A percentile compares a stretch with the other conserved stretches of the same genome.
phyloP scores from a whole-genome alignment of 441 rosid species.

The Eugenia klotzschiana region DNA sequence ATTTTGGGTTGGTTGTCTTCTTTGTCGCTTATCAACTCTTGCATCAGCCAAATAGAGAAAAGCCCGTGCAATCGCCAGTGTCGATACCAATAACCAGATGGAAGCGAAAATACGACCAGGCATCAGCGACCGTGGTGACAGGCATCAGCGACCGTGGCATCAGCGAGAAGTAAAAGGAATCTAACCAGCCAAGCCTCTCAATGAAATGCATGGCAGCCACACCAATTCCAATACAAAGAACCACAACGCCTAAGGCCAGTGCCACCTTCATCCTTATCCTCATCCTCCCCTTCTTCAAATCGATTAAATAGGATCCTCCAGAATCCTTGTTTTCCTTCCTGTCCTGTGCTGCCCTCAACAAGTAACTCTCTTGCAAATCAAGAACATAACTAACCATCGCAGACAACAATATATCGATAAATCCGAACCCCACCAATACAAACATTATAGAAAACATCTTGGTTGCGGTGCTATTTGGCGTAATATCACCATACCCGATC shows the following conservation, averaged over 20 bases:
- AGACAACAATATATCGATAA: conserved; percentile 2
- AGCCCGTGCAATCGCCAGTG: conserved; percentile 1
- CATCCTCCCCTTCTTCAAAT: conserved; percentile 7
- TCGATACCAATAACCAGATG: conserved; percentile 1
- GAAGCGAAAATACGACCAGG: conserved; percentile 4
- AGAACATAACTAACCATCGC: conserved; percentile 9
- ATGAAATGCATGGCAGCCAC: background rate
- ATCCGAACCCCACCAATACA: conserved; percentile 4
- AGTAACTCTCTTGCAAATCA: conserved; percentile 3
- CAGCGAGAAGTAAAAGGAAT: conserved; percentile 4
- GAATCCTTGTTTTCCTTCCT: background rate
- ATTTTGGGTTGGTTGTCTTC: too few species aligned
- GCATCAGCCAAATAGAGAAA: conserved; percentile 7
- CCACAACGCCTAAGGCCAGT: conserved; percentile 6
- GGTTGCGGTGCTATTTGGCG: background rate
- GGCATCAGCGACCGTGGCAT: conserved; percentile 10
- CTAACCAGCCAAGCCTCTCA: background rate
- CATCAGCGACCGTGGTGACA: conserved; percentile 3
- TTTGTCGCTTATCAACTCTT: conserved; percentile 7
- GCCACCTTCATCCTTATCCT: conserved; percentile 7
- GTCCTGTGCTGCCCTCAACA: conserved; percentile 1
- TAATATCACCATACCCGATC: conserved; percentile 8
- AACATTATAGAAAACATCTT: conserved; percentile 4
- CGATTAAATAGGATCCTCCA: background rate
- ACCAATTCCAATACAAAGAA: conserved; percentile 5